Evolutionary conservation across 2,329 filamentous ascomycete genomes (phyloP).

Genomic region (Epichloe bromicola): DNA sequence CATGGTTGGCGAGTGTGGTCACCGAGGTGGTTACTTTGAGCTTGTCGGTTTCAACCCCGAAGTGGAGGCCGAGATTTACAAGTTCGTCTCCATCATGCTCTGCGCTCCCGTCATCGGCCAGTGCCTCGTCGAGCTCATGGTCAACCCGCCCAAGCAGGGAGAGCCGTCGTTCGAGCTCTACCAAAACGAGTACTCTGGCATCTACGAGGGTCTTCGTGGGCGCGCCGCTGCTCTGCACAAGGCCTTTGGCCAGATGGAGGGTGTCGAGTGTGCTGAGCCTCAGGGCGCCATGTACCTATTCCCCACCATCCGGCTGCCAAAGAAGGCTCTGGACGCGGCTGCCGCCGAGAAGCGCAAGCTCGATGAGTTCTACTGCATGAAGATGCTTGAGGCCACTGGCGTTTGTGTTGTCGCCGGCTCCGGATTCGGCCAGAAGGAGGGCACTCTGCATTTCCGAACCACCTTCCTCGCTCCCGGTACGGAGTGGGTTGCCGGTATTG

Average conservation of each 20-base stretch:
- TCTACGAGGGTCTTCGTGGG: conserved; percentile 64
- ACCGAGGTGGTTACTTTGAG: conserved; percentile 96
- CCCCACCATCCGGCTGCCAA: conserved; percentile 74
- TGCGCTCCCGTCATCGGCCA: conserved; percentile 93
- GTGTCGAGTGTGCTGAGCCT: conserved; percentile 77
- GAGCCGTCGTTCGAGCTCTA: conserved; percentile 78
- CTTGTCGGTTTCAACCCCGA: conserved; percentile 75
- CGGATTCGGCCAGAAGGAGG: conserved; percentile 89
- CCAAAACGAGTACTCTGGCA: conserved; percentile 69
- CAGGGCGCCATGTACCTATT: conserved; percentile 99
- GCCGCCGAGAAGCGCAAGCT: conserved; percentile 56
- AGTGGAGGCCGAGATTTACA: conserved; percentile 92
- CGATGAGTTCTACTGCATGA: conserved; percentile 91
- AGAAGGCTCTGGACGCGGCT: conserved; percentile 66
- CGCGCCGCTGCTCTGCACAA: conserved; percentile 78
- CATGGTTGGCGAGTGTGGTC: conserved; percentile 97
- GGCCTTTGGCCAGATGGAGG: conserved; percentile 90
- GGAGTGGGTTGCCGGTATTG: conserved; percentile 79
- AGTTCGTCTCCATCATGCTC: conserved; percentile 94
- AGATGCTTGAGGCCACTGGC: conserved; percentile 82
- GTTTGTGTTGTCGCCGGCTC: conserved; percentile 87
- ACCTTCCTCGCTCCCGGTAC: conserved; percentile 95
- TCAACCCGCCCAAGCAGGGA: conserved; percentile 79
- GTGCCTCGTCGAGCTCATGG: conserved; percentile 94
- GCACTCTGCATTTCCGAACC: conserved; percentile 85